phyloP scores from a whole-genome alignment of 2,329 filamentous ascomycete species.

The Phaeosphaeria sp. region DNA sequence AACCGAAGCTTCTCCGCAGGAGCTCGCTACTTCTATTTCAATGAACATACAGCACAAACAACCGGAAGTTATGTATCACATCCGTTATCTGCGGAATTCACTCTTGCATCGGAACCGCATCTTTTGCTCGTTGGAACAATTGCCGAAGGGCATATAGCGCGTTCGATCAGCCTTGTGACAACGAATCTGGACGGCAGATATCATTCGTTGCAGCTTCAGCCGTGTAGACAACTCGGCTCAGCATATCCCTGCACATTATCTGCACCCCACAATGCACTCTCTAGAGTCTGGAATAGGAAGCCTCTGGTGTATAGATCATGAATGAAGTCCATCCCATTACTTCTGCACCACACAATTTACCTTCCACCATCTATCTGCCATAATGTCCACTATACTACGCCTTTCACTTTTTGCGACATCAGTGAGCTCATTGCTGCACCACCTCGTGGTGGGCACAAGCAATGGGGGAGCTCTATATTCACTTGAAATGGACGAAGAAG shows the following conservation, averaged over 20 bases:
- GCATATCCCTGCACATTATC: conserved; percentile 10
- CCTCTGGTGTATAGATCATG: not conserved
- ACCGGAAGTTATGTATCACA: not conserved
- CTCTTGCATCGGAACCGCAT: not conserved
- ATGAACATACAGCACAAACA: not conserved
- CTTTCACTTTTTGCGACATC: conserved; percentile 10
- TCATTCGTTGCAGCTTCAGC: conserved; percentile 15
- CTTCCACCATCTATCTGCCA: not conserved
- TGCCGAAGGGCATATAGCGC: not conserved
- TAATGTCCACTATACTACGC: conserved; percentile 13
- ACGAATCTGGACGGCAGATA: conserved; percentile 7
- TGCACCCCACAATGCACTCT: conserved; percentile 23
- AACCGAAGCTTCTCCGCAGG: not conserved
- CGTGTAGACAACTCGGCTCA: conserved; percentile 14
- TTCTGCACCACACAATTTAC: not conserved
- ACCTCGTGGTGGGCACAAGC: conserved; percentile 26
- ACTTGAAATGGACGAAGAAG: conserved; percentile 21
- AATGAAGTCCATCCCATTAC: not conserved
- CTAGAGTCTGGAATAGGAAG: not conserved
- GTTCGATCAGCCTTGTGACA: not conserved
- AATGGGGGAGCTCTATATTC: conserved; percentile 20
- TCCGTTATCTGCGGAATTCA: not conserved
- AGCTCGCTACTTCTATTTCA: not conserved
- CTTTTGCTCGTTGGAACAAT: not conserved
- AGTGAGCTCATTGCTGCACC: conserved; percentile 17